Evolutionary conservation across 139 green algal species (phyloP), one percentile per base, ranked within the genome.

Genomic region (Chlamydomonas asymmetrica): DNA sequence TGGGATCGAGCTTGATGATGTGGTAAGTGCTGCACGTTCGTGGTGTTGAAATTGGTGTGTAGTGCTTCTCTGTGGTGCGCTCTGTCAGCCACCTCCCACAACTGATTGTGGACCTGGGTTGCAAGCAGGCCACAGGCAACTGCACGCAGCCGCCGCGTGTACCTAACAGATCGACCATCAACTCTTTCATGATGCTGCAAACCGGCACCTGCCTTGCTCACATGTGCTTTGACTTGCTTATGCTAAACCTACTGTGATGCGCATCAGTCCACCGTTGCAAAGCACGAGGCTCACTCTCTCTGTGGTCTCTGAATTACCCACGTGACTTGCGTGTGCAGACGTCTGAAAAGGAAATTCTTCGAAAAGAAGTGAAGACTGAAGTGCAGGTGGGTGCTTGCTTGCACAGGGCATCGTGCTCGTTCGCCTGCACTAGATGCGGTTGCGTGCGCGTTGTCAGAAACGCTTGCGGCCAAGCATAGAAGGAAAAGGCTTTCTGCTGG

Each of bases 1-100:
- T 78, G 96, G 96, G 38, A 97, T 99, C 63, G 96, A 99, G 83
- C 84, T 99, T 22, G 96, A 99, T 75, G 96, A 99, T 87, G 96
- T 99, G 90, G 92, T 95, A 66, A 75, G 92, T 63, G 29, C 29
- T 61, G 23, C 18, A 74, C 54, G 63, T 52, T 31, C 60, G 29
- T 34, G 43, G 40, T 31, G 22, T 9, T 27, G 32, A 37, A 32
- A 9, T 16, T 27, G 16, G 22, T 27, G 22, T 37, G 56, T 9
- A 63, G 22, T 63, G 18, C 56, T 63, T 27, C 16, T 63, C 9
- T 22, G 41, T 29, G 22, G 7, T n/a, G 54, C 54, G 13, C 35
- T 29, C 27, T 43, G 41, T 23, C 27, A 22, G 27, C 13, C 27
- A 66, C 48, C 37, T 48, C 10, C 16, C 18, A 34, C 9, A 22